Evolutionary conservation across 495 filamentous ascomycete genomes (phyloP).

Genomic region (Aspergillus avenaceus): DNA sequence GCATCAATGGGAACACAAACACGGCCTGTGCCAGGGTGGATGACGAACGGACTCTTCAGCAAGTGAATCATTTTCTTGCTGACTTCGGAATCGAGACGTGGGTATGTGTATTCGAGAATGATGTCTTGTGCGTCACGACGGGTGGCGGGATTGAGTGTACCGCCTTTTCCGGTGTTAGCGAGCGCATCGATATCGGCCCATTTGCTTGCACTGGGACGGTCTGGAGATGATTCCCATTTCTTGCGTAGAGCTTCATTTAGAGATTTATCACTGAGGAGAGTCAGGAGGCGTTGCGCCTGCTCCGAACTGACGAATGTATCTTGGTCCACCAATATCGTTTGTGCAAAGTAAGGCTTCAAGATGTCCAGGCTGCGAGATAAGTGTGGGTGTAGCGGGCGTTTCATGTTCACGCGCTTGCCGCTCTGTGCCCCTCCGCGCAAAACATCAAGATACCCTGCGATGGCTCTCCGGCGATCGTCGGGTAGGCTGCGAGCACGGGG

Average conservation of each 20-base stretch:
- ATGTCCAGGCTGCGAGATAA: conserved; percentile 80
- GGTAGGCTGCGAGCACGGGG: conserved; percentile 76
- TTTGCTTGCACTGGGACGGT: conserved; percentile 68
- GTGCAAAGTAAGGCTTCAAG: conserved; percentile 71
- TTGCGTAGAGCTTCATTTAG: conserved; percentile 72
- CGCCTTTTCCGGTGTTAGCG: conserved; percentile 67
- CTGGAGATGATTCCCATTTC: conserved; percentile 85
- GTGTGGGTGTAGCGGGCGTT: conserved; percentile 87
- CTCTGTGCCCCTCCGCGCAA: conserved; percentile 76
- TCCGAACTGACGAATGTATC: conserved; percentile 73
- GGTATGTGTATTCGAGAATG: conserved; percentile 95
- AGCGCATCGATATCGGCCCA: conserved; percentile 91
- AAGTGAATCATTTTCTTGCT: conserved; percentile 97
- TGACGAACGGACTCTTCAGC: conserved; percentile 91
- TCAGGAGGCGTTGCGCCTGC: conserved; percentile 68
- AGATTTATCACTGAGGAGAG: conserved; percentile 69
- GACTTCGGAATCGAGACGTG: conserved; percentile 93
- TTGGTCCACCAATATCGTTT: conserved; percentile 75
- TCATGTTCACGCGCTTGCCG: conserved; percentile 83
- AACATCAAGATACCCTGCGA: conserved; percentile 85
- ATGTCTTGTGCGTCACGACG: conserved; percentile 88
- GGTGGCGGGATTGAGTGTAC: conserved; percentile 56
- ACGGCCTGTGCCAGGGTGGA: conserved; percentile 89
- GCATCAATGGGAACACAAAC: conserved; percentile 94
- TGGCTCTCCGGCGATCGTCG: conserved; percentile 74